A percentile compares a stretch with the other conserved stretches of the same genome.
These are phyloP conservation scores for Neurospora pannonica DNA, from an alignment of 495 filamentous ascomycete species.

Conservation along the genomic window DNA sequence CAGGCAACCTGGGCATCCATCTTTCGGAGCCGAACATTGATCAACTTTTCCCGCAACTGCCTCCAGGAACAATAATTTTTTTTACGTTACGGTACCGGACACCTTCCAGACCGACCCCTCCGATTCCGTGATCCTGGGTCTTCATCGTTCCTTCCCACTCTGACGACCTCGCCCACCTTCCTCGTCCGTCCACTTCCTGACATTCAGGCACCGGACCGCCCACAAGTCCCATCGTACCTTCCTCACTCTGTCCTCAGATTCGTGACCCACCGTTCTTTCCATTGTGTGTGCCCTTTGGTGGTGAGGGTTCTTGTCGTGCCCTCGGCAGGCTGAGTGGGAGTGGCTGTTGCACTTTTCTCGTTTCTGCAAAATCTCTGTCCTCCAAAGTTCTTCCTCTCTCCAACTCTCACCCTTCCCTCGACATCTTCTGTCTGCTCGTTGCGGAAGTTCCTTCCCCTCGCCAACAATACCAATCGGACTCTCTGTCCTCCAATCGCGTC, in stretches of 20 bases:
- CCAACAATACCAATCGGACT: not conserved
- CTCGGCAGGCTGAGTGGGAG: not conserved
- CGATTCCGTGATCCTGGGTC: not conserved
- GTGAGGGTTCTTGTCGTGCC: not conserved
- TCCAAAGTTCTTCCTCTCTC: not conserved
- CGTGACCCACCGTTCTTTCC: not conserved
- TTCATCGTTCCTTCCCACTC: not conserved
- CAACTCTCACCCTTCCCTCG: not conserved
- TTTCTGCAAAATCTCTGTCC: not conserved
- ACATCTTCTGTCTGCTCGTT: not conserved
- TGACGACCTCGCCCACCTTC: not conserved
- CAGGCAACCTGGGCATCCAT: not conserved
- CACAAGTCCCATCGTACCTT: not conserved
- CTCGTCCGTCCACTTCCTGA: not conserved
- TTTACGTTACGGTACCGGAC: not conserved
- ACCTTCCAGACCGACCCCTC: not conserved
- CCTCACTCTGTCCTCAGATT: not conserved
- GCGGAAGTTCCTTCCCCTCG: not conserved
- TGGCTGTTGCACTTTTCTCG: not conserved
- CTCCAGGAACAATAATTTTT: not conserved
- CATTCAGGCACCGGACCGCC: not conserved
- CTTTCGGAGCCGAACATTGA: not conserved
- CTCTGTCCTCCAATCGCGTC: not conserved
- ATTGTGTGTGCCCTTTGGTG: not conserved
- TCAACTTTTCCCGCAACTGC: not conserved